phyloP scores from a whole-genome alignment of 2,329 filamentous ascomycete species.

The Aureobasidium namibiae region DNA sequence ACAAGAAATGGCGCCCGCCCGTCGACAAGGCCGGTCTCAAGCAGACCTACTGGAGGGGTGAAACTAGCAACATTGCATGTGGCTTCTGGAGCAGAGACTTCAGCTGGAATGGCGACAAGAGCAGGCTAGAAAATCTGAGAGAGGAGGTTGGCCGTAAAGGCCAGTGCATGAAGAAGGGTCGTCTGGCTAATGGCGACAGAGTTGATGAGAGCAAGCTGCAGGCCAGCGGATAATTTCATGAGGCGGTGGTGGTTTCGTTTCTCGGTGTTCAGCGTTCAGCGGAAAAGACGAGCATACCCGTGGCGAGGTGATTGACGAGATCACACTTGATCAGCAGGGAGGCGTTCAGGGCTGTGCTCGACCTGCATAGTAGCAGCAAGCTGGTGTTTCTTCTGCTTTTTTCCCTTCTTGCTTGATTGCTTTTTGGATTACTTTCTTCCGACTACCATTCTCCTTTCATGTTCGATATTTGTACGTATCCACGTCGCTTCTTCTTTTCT shows the following conservation, averaged over 20 bases:
- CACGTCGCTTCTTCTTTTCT: not conserved
- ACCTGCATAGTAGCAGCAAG: not conserved
- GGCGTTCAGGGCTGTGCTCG: not conserved
- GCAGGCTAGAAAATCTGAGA: conserved; percentile 26
- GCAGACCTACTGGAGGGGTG: conserved; percentile 3
- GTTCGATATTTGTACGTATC: not conserved
- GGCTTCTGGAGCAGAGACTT: conserved; percentile 33
- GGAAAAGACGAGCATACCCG: not conserved
- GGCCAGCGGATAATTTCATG: not conserved
- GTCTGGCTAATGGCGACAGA: not conserved
- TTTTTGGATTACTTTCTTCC: not conserved
- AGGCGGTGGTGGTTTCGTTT: not conserved
- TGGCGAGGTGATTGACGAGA: not conserved
- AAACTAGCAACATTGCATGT: conserved; percentile 27
- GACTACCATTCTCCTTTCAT: not conserved
- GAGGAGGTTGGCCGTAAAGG: conserved; percentile 31
- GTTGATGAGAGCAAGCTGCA: conserved; percentile 1
- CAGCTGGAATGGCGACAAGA: conserved; percentile 24
- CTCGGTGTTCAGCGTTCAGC: not conserved
- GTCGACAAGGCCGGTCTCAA: conserved; percentile 6
- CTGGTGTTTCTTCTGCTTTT: not conserved
- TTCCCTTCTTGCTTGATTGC: not conserved
- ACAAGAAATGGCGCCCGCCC: conserved; percentile 1
- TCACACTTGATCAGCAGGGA: not conserved
- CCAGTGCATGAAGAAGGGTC: conserved; percentile 27